Evolutionary conservation across 768 basidiomycete species (phyloP).

Genomic region (Hygrocybe punicea): DNA sequence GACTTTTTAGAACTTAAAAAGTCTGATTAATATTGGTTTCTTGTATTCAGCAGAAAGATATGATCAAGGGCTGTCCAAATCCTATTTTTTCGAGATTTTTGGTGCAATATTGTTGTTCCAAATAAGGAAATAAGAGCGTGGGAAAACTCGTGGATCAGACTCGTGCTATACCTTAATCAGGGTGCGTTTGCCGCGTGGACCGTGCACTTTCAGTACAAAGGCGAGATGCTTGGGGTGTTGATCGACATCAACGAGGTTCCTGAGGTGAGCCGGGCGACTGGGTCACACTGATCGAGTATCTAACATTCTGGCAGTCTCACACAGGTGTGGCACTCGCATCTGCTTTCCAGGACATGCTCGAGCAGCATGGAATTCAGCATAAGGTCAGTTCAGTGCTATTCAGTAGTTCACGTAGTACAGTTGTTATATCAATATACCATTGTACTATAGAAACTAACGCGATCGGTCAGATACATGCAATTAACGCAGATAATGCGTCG

Average conservation of each 20-base stretch:
- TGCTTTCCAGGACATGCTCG: constrained; percentile 10
- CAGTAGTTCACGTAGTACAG: background rate
- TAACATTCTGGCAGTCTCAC: constrained; percentile 20
- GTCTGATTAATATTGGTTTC: too few species aligned
- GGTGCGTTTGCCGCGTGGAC: constrained; percentile 26
- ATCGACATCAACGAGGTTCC: constrained; percentile 33
- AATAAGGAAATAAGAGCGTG: too few species aligned
- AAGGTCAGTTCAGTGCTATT: constrained; percentile 11
- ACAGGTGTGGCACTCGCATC: constrained; percentile 32
- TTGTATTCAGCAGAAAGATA: too few species aligned
- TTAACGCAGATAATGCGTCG: background rate
- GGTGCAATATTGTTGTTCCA: too few species aligned
- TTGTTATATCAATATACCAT: background rate
- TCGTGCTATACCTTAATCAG: too few species aligned
- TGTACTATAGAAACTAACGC: too few species aligned
- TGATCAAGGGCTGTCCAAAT: too few species aligned
- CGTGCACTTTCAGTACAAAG: constrained; percentile 25
- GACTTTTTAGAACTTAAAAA: too few species aligned
- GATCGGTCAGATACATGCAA: background rate
- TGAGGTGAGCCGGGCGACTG: constrained; percentile 5
- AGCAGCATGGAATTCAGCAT: constrained; percentile 21
- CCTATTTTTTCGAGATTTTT: too few species aligned
- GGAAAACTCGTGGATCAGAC: too few species aligned
- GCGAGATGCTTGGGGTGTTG: constrained; percentile 16
- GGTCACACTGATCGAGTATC: background rate